phyloP scores from a whole-genome alignment of 2,329 filamentous ascomycete species.

The Bisporella sp. region DNA sequence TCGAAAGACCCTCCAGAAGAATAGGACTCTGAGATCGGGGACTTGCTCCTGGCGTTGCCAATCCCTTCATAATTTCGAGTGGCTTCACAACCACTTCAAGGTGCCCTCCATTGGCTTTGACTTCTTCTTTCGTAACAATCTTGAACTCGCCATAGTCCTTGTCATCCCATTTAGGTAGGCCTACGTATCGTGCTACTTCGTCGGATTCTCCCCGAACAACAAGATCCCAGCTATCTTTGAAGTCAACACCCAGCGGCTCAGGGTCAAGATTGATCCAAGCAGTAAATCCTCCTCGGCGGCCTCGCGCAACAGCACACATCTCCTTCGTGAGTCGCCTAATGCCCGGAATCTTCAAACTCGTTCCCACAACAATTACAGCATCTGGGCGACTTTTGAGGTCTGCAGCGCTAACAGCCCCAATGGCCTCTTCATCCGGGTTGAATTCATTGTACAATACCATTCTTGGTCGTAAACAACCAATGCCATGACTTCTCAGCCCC shows the following conservation, averaged over 20 bases:
- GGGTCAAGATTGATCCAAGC: slow-evolving; percentile 93
- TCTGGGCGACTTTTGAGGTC: slow-evolving; percentile 84
- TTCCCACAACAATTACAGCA: slow-evolving; percentile 90
- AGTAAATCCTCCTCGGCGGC: slow-evolving; percentile 74
- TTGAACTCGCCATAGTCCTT: slow-evolving; percentile 44
- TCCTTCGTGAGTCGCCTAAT: slow-evolving; percentile 85
- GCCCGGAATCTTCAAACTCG: slow-evolving; percentile 90
- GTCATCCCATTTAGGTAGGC: slow-evolving; percentile 53
- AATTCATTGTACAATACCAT: slow-evolving; percentile 98
- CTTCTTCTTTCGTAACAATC: slow-evolving; percentile 36
- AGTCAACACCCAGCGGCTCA: slow-evolving; percentile 73
- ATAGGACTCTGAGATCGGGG: slow-evolving; percentile 38
- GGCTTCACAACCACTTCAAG: slow-evolving; percentile 35
- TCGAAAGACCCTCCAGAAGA: slow-evolving; percentile 21
- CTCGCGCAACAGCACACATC: slow-evolving; percentile 80
- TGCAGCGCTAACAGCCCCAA: slow-evolving; percentile 80
- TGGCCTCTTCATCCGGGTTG: slow-evolving; percentile 94
- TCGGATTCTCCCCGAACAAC: slow-evolving; percentile 85
- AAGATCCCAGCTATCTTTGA: slow-evolving; percentile 90
- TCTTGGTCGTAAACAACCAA: slow-evolving; percentile 80
- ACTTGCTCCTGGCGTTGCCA: slow-evolving; percentile 52
- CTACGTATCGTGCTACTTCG: slow-evolving; percentile 69
- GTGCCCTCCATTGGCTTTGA: slow-evolving; percentile 32
- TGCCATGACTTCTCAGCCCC: slow-evolving; percentile 87
- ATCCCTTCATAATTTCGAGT: slow-evolving; percentile 38